phyloP scores from a whole-genome alignment of 1,139 yeast genomes.

The Sugiyamaella castrensis region DNA sequence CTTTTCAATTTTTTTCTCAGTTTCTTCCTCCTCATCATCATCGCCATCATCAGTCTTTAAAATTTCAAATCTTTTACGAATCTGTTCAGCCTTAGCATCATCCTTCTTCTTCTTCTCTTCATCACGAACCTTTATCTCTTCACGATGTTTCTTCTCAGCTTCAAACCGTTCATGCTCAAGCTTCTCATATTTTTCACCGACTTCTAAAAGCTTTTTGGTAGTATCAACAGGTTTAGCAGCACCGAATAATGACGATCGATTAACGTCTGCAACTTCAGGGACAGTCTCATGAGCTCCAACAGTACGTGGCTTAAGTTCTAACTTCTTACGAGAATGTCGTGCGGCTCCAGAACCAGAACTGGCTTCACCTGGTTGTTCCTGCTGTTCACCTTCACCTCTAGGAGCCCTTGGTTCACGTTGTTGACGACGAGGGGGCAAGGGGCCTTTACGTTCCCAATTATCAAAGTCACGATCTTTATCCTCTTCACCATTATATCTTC shows the following conservation, averaged over 20 bases:
- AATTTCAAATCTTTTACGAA: slow-evolving; percentile 50
- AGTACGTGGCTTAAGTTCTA: slow-evolving; percentile 33
- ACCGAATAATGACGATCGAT: slow-evolving; percentile 36
- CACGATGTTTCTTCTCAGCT: slow-evolving; percentile 18
- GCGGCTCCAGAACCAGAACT: slow-evolving; percentile 21
- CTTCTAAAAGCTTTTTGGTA: slow-evolving; percentile 31
- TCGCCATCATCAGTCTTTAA: slow-evolving; percentile 66
- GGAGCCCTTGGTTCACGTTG: slow-evolving; percentile 16
- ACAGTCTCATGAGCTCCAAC: slow-evolving; percentile 25
- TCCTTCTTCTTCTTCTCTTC: slow-evolving; percentile 19
- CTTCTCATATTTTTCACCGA: slow-evolving; percentile 31
- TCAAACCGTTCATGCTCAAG: slow-evolving; percentile 30
- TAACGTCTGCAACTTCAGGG: slow-evolving; percentile 22
- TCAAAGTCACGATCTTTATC: slow-evolving; percentile 28
- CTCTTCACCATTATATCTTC: slow-evolving; percentile 10
- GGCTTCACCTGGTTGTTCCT: slow-evolving; percentile 16
- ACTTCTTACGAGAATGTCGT: slow-evolving; percentile 23
- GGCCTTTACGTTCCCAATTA: slow-evolving; percentile 38
- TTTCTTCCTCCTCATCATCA: slow-evolving; percentile 43
- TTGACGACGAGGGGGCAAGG: slow-evolving; percentile 27
- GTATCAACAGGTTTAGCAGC: slow-evolving; percentile 43
- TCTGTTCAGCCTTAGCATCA: slow-evolving; percentile 21
- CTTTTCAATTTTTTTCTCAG: slow-evolving; percentile 17
- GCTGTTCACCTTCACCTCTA: slow-evolving; percentile 16
- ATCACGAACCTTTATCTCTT: slow-evolving; percentile 8